Conservation (phyloP, 108 stramenopile species). For the Pseudonitzschia delicatissima region DNA sequence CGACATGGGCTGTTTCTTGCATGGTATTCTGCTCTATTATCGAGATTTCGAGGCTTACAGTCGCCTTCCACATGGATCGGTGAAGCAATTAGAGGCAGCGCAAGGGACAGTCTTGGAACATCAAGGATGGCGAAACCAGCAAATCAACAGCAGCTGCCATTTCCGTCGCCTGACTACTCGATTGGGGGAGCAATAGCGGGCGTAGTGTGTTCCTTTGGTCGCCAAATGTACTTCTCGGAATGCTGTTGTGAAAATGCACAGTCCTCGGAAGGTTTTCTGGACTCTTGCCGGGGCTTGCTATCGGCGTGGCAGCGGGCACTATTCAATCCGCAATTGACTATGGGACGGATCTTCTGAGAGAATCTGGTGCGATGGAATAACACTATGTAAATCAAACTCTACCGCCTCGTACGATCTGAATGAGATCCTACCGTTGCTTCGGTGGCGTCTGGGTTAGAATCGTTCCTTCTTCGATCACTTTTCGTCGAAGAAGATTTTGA, state of each 20-base stretch:
- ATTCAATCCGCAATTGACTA: constrained; percentile 23
- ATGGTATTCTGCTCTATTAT: constrained; percentile 30
- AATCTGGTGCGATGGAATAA: not conserved
- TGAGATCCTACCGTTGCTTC: no score
- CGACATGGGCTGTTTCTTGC: constrained; percentile 31
- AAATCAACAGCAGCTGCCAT: not conserved
- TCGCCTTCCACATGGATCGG: constrained; percentile 17
- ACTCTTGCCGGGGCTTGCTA: constrained; percentile 20
- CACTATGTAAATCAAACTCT: no score
- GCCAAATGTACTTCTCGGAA: constrained; percentile 7
- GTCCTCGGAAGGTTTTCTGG: constrained; percentile 20
- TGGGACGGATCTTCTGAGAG: constrained; percentile 13
- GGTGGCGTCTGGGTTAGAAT: no score
- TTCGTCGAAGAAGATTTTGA: no score
- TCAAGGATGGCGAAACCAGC: not conserved
- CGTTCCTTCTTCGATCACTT: no score
- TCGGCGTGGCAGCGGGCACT: constrained; percentile 23
- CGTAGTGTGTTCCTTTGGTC: constrained; percentile 22
- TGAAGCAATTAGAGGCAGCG: not conserved
- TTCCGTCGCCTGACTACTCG: constrained; percentile 28
- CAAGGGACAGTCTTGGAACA: not conserved
- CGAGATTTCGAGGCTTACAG: constrained; percentile 20
- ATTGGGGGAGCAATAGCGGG: constrained; percentile 32
- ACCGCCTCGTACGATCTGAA: no score
- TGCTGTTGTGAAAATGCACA: constrained; percentile 2